Evolutionary conservation across 2,329 filamentous ascomycete species (phyloP).

Genomic region (Thermochaetoides dissita): DNA sequence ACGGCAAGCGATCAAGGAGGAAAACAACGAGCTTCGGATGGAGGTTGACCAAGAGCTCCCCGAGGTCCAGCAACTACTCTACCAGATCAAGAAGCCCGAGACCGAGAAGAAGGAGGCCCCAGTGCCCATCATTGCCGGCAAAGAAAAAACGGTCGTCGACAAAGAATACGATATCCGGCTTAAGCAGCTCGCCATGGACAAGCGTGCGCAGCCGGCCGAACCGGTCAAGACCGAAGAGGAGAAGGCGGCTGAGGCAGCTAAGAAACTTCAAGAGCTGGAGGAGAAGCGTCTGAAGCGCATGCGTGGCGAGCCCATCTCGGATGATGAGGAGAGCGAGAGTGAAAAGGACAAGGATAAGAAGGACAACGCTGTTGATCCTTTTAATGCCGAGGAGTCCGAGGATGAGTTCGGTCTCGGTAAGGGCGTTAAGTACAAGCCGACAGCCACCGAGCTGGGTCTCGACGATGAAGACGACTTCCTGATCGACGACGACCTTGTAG

Average conservation of each 20-base stretch:
- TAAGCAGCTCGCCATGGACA: constrained; percentile 70
- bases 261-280: constrained; percentile 66
- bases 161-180: constrained; percentile 79
- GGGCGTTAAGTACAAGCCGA: constrained; percentile 43
- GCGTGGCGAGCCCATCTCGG: constrained; percentile 60
- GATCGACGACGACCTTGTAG: constrained; percentile 77
- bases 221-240: constrained; percentile 88
- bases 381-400: constrained; percentile 27
- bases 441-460: constrained; percentile 52
- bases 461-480: constrained; percentile 93
- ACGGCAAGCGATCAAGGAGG: constrained; percentile 80
- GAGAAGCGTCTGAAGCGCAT: constrained; percentile 72
- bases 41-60: constrained; percentile 74
- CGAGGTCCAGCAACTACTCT: constrained; percentile 61
- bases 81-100: constrained; percentile 29
- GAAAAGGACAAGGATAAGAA: constrained; percentile 22
- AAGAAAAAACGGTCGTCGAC: constrained; percentile 57
- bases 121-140: constrained; percentile 28
- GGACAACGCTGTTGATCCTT: constrained; percentile 20
- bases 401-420: constrained; percentile 47
- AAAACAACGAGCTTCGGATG: constrained; percentile 75
- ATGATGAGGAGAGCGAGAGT: constrained; percentile 42
- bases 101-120: constrained; percentile 21
- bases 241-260: constrained; percentile 61
- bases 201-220: constrained; percentile 70